These are phyloP conservation scores for Hypsizygus marmoreus DNA, from an alignment of 768 basidiomycete genomes.

Conservation along the genomic window DNA sequence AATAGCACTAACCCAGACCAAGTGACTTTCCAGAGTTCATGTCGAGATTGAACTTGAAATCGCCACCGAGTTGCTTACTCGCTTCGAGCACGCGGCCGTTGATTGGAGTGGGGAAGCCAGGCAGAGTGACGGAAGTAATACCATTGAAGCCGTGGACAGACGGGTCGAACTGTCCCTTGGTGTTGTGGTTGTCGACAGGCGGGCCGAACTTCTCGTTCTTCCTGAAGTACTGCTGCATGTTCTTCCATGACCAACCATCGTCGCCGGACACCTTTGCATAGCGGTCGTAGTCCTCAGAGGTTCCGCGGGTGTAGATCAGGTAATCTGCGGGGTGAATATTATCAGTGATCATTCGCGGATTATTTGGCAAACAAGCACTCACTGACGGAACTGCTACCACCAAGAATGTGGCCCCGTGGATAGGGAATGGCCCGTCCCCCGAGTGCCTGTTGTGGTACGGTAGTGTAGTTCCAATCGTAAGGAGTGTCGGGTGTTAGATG, in stretches of 20 bases:
- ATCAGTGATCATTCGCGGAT: slow-evolving; percentile 15
- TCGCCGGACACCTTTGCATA: slow-evolving; percentile 30
- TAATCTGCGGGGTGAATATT: slow-evolving; percentile 17
- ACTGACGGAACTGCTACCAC: slow-evolving; percentile 32
- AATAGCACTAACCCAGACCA: no score
- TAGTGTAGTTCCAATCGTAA: slow-evolving; percentile 15
- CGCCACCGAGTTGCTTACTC: slow-evolving; percentile 13
- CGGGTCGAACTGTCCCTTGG: slow-evolving; percentile 26
- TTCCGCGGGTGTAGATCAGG: slow-evolving; percentile 23
- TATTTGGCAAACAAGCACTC: slow-evolving; percentile 11
- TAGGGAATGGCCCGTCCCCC: slow-evolving; percentile 9
- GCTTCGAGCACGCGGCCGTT: slow-evolving; percentile 23
- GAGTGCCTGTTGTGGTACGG: slow-evolving; percentile 7
- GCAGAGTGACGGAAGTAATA: slow-evolving; percentile 19
- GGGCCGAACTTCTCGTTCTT: slow-evolving; percentile 28
- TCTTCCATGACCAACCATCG: slow-evolving; percentile 34
- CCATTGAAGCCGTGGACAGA: slow-evolving; percentile 24
- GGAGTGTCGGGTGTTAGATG: slow-evolving; percentile 7
- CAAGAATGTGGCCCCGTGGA: slow-evolving; percentile 30
- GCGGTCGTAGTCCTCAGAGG: slow-evolving; percentile 29
- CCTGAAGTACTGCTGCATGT: slow-evolving; percentile 24
- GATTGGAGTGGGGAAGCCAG: slow-evolving; percentile 15
- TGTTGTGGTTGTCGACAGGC: slow-evolving; percentile 25
- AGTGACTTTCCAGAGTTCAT: slow-evolving; percentile 29
- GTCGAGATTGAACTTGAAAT: slow-evolving; percentile 34